These are phyloP conservation scores for Akanthomyces dipterigenus DNA, from an alignment of 2,329 filamentous ascomycete species.

Conservation along the genomic window DNA sequence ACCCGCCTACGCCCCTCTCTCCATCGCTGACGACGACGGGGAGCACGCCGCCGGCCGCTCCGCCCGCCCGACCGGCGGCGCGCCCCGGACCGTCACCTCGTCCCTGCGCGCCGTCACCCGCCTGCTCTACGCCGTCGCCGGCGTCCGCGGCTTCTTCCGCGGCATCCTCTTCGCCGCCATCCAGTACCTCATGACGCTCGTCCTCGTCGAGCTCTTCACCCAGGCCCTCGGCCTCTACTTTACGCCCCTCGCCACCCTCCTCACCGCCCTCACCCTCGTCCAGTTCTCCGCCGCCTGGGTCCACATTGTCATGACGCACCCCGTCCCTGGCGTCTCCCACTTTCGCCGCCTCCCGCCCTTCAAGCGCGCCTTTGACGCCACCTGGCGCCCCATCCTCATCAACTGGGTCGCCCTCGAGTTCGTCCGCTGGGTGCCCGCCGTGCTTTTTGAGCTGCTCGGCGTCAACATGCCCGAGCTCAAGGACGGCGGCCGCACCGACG, in stretches of 20 bases:
- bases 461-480: constrained; percentile 33
- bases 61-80: constrained; percentile 25
- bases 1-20: constrained; percentile 46
- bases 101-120: constrained; percentile 45
- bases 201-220: constrained; percentile 39
- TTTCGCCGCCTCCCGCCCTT: constrained; percentile 63
- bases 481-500: constrained; percentile 22
- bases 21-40: constrained; percentile 34
- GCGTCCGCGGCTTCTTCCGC: constrained; percentile 61
- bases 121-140: constrained; percentile 54
- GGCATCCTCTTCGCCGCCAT: constrained; percentile 50
- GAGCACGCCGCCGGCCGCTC: constrained; percentile 21
- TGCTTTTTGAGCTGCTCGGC: constrained; percentile 36
- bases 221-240: constrained; percentile 19
- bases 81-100: constrained; percentile 38
- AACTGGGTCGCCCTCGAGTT: constrained; percentile 53
- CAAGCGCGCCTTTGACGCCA: constrained; percentile 57
- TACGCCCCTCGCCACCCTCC: constrained; percentile 44
- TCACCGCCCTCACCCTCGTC: constrained; percentile 55
- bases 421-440: constrained; percentile 39
- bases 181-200: constrained; percentile 25
- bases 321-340: constrained; percentile 52
- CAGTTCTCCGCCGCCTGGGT: constrained; percentile 74
- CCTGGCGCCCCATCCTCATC: constrained; percentile 59
- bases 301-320: constrained; percentile 73